These are phyloP conservation scores for Trametes cingulata DNA, from an alignment of 768 basidiomycete species.

Conservation along the genomic window DNA sequence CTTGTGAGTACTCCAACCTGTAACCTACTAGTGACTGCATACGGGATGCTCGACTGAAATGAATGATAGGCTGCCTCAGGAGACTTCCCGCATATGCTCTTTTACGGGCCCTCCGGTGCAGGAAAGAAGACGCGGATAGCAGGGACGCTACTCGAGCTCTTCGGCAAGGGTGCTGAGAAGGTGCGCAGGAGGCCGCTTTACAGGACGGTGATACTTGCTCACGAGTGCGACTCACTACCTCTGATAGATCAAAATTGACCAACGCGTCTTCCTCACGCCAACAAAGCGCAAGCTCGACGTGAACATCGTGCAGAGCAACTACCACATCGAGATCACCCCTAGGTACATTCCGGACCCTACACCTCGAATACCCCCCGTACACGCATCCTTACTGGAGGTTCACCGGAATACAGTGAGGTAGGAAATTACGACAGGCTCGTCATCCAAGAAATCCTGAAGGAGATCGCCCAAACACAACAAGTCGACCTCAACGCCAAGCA, in stretches of 20 bases:
- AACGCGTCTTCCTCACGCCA: slow-evolving; percentile 92
- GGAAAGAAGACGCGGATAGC: slow-evolving; percentile 98
- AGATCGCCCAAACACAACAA: slow-evolving; percentile 98
- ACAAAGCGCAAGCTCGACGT: slow-evolving; percentile 94
- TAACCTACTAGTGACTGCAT: not conserved
- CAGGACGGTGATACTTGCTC: not conserved
- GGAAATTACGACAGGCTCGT: slow-evolving; percentile 94
- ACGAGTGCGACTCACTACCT: not conserved
- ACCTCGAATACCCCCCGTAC: no score
- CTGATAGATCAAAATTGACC: slow-evolving; percentile 91
- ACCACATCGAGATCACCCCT: slow-evolving; percentile 96
- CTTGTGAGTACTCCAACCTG: slow-evolving; percentile 49
- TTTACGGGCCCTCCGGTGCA: slow-evolving; percentile 96
- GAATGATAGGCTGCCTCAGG: slow-evolving; percentile 73
- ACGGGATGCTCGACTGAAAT: not conserved
- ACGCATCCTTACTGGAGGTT: not conserved
- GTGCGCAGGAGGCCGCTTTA: no score
- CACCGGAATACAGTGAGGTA: slow-evolving; percentile 66
- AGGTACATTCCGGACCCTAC: slow-evolving; percentile 52
- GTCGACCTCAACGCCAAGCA: slow-evolving; percentile 95
- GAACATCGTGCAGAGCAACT: slow-evolving; percentile 97
- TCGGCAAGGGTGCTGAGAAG: slow-evolving; percentile 92
- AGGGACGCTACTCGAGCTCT: slow-evolving; percentile 84
- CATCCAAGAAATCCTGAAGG: slow-evolving; percentile 95
- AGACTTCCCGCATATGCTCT: slow-evolving; percentile 96